Base-by-base conservation (phyloP, 129 eudicot genomes). In the Centrapalus pauciflorus region DNA sequence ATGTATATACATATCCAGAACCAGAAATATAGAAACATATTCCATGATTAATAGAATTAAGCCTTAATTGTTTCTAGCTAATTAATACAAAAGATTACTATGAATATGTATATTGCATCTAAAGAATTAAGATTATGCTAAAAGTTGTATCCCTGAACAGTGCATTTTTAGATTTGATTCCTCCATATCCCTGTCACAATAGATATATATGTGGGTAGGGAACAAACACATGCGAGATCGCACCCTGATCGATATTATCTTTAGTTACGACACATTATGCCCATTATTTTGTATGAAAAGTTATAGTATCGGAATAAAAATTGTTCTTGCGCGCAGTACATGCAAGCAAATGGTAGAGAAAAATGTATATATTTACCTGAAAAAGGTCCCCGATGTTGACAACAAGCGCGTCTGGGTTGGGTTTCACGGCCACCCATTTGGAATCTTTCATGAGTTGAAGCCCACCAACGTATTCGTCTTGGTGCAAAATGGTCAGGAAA, bases 361-460 rank as follows among this genome's bases (percentile, higher is more conserved):
- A 66, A 56, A n/a, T n/a, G n/a, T n/a, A n/a, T n/a, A n/a, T n/a
- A n/a, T 66, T 34, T 85, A 86, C 95, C 86, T 86, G 89, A 69
- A 86, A 86, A 68, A 86, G 84, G 67, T 86, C 94, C 38, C 94
- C 94, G 19, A 86, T 80, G 76, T 86, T 86, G 80, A 86, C 94
- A 57, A 86, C 83, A 51, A 86, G 94, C 58, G 94, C 89, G 67
- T 86, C 84, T 3, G 80, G 76, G 73, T 86, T 80, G 12, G 94
- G 94, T 60, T 67, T 86, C 6, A 86, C 89, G 6, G 88, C 82
- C 28, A 82, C 80, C 94, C 94, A 86, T 86, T 82, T 86, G 72
- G 86, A 80, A 70, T 80, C 89, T 69, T 80, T 86, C 82, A 86
- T 82, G 12, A 86, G 88, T 34, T 83, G 88, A 79, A 86, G 94